Conservation (phyloP, 2,329 filamentous ascomycete species). For the Amesomyces nigricolor region DNA sequence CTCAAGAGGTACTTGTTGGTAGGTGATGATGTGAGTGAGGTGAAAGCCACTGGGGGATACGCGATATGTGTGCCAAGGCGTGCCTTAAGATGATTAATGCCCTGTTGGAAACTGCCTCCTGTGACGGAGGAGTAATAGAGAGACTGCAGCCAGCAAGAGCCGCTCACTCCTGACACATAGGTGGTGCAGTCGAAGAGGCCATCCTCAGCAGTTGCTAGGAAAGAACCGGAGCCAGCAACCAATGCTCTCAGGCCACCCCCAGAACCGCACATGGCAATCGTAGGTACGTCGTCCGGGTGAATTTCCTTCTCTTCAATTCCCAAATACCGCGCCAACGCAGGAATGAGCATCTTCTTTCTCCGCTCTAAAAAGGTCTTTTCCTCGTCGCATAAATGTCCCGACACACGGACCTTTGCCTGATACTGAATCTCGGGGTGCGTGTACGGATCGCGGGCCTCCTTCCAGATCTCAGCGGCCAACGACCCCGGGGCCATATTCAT, state of each 20-base stretch:
- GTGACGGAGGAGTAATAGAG: slow-evolving; percentile 80
- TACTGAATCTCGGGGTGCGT: slow-evolving; percentile 83
- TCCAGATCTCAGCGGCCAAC: slow-evolving; percentile 88
- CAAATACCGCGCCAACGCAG: slow-evolving; percentile 77
- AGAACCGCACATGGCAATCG: slow-evolving; percentile 90
- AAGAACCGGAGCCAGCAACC: slow-evolving; percentile 83
- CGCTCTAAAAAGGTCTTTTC: slow-evolving; percentile 70
- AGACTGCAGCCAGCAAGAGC: slow-evolving; percentile 90
- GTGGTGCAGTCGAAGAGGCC: slow-evolving; percentile 91
- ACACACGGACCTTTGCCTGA: slow-evolving; percentile 76
- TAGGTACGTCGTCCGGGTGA: slow-evolving; percentile 87
- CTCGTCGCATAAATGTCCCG: slow-evolving; percentile 72
- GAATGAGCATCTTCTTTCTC: slow-evolving; percentile 61
- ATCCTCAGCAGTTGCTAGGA: slow-evolving; percentile 75
- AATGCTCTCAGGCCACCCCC: slow-evolving; percentile 86
- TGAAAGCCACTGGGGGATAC: slow-evolving; percentile 78
- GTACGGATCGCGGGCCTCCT: slow-evolving; percentile 76
- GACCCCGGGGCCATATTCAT: slow-evolving; percentile 83
- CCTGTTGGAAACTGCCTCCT: slow-evolving; percentile 57
- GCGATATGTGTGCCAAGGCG: slow-evolving; percentile 85
- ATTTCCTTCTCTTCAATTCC: slow-evolving; percentile 71
- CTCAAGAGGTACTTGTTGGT: slow-evolving; percentile 89
- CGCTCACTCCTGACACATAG: slow-evolving; percentile 92
- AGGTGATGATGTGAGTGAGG: slow-evolving; percentile 76
- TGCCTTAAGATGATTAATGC: slow-evolving; percentile 81